A percentile compares a stretch with the other conserved stretches of the same genome.
Evolutionary conservation across 2,329 filamentous ascomycete genomes (phyloP).

Genomic region (Ceratocystis eucalypticola): DNA sequence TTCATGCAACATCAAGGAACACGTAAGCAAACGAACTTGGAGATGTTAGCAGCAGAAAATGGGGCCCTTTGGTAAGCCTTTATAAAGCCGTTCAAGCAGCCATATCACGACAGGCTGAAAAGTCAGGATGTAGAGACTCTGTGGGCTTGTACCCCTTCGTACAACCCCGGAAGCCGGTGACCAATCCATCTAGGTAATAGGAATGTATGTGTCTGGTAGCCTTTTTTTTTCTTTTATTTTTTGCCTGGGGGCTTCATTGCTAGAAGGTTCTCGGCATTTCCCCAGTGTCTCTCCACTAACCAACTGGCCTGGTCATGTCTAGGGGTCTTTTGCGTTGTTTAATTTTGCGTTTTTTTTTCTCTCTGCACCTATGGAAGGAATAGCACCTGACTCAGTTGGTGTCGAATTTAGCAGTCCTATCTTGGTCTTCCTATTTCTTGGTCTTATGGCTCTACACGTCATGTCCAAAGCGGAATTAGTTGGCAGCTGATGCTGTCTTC

Average conservation of each 20-base stretch:
- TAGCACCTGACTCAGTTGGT: background rate
- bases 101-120: no score
- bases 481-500: background rate
- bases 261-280: background rate
- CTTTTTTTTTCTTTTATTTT: background rate
- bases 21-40: background rate
- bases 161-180: background rate
- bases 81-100: no score
- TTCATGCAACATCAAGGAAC: background rate
- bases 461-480: background rate
- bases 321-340: constrained; percentile 3
- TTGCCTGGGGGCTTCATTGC: background rate
- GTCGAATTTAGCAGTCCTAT: background rate
- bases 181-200: background rate
- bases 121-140: background rate
- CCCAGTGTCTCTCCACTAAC: background rate
- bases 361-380: background rate
- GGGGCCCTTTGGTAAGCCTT: no score
- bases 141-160: background rate
- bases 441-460: background rate
- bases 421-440: background rate
- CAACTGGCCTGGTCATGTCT: background rate
- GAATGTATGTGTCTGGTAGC: background rate
- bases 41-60: no score
- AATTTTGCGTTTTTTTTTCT: background rate